Evolutionary conservation across 2,329 filamentous ascomycete species (phyloP), one percentile per base, ranked within the genome.

Genomic region (Orbilia javanica): DNA sequence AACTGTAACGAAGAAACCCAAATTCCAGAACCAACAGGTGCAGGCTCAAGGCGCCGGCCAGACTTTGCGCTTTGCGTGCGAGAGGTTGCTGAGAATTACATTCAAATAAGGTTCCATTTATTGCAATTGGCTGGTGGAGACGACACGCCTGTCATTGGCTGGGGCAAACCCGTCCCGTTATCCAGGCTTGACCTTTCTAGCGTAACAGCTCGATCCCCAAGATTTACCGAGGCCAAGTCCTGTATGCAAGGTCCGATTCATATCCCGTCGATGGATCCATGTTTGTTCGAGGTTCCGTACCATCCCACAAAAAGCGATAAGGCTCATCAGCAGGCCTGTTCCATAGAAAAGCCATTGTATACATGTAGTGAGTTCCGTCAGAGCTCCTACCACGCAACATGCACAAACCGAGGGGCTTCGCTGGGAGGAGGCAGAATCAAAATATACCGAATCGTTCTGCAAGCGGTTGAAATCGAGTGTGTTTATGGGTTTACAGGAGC

Each of bases 161-260:
- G 52, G 52, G 52, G 27, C 29, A 57, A 36, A 57, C 27, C 52
- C 52, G 29, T 57, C 52, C 52, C 20, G 55, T 42, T n/a, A 27
- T 1, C 55, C 18, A 42, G 27, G 25, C 31, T 39, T 13, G 25
- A 39, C 31, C 15, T 2, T 39, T 57, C 29, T n/a, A 31, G 29
- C 34, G 5, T 39, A 4, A 4, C 6, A 60, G 31, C 34, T 39
- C n/a, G n/a, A n/a, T 25, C 18, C 6, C 53, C 55, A 42, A 57
- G 55, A 31, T 60, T 57, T 42, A 60, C 34, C 31, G 55, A 60
- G 55, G 55, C 34, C 55, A 60, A 60, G 31, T 60, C 11, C 34
- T 25, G 7, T 20, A 39, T 60, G 55, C 55, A 60, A 60, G 55
- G 55, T 42, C 55, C 55, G 15, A 27, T 39, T 60, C 55, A 42